Base-by-base conservation (phyloP, 495 filamentous ascomycete species). In the Pyrenopolyporus hunteri region DNA sequence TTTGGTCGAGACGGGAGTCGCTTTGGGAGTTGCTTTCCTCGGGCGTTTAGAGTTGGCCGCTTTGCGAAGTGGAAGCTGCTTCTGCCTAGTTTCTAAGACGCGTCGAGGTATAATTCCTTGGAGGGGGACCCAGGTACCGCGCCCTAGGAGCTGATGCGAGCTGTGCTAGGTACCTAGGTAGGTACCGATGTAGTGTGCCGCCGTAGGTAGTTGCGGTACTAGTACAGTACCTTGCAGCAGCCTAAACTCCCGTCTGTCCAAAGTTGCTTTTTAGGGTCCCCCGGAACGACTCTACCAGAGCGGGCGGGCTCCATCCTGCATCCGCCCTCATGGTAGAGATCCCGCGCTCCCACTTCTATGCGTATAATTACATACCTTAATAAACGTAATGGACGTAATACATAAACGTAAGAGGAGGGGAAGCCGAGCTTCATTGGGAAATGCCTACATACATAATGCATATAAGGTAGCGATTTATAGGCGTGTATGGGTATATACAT, bases 71-170 rank as follows among this genome's bases (percentile, higher is more conserved):
- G n/a, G n/a, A n/a, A n/a, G n/a, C n/a, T n/a, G n/a, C n/a, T n/a
- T 29, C 26, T 43, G 33, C 6, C 2, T 46, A 17, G 31, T 32
- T 46, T 46, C 13, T 7, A 46, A 29, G 25, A 66, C 63, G 63
- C 63, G 63, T 66, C 35, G 36, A 23, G 46, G 31, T 48, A 14
- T 7, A 60, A 33, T 16, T 60, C n/a, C 51, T 60, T 49, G 50
- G 52, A 59, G 54, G 63, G 62, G 42, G 23, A 61, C 63, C n/a
- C n/a, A n/a, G n/a, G n/a, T n/a, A n/a, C n/a, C n/a, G 63, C 63
- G 56, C 44, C 57, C 25, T 33, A 54, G 6, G 3, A 28, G n/a
- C 10, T 35, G 28, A n/a, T n/a, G n/a, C n/a, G n/a, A 39, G 35
- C 32, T 39, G 35, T 14, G n/a, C 32, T 36, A 45, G 42, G 42